Conservation (phyloP, 2,329 filamentous ascomycete genomes). For the Paracoccidioides lutzii region DNA sequence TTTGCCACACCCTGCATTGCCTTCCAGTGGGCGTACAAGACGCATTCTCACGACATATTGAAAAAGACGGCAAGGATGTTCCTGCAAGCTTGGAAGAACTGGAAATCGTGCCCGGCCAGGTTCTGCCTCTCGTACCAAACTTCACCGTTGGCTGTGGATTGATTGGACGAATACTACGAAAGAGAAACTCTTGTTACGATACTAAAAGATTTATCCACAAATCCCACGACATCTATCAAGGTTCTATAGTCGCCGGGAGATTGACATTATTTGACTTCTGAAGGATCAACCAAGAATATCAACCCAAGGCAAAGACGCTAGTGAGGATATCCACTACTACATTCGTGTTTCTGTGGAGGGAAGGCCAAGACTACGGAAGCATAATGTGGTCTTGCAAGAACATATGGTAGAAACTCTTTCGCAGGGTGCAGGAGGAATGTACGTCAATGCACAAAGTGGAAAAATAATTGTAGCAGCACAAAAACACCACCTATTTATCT, state of each 20-base stretch:
- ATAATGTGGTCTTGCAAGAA: background rate
- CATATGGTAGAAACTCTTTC: slow-evolving; percentile 1
- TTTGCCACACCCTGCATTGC: background rate
- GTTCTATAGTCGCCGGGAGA: slow-evolving; percentile 1
- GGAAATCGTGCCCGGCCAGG: background rate
- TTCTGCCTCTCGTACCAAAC: background rate
- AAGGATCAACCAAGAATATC: background rate
- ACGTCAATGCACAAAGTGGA: background rate
- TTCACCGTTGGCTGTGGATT: background rate
- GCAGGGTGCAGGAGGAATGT: slow-evolving; percentile 3
- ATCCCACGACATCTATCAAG: background rate
- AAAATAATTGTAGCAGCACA: background rate
- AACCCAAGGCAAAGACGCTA: slow-evolving; percentile 1
- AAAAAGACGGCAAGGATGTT: background rate
- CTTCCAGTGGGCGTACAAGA: background rate
- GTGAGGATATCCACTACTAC: slow-evolving; percentile 1
- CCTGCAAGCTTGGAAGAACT: slow-evolving; percentile 1
- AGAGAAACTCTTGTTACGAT: background rate
- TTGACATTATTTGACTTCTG: slow-evolving; percentile 1
- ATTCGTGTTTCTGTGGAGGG: background rate
- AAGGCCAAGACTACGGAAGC: background rate
- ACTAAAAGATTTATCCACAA: background rate
- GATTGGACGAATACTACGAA: slow-evolving; percentile 1
- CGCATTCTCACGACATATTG: background rate
- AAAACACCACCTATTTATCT: background rate